phyloP scores from a whole-genome alignment of 148 eudicot species.

The Silene latifolia region DNA sequence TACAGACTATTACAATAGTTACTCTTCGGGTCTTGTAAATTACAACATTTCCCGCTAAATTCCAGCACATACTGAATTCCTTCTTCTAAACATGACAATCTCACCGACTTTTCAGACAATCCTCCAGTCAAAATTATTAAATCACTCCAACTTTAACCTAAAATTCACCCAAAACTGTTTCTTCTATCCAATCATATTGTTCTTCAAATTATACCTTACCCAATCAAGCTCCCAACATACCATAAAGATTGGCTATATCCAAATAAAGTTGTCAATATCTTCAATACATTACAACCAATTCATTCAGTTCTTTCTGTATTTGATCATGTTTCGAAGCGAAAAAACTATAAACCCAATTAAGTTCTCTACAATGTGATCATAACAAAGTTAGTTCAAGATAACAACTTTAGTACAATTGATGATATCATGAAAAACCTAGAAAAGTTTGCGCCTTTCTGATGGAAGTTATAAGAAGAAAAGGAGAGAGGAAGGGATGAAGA shows the following conservation, averaged over 20 bases:
- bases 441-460: slow-evolving; percentile 58
- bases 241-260: slow-evolving; percentile 83
- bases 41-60: no score
- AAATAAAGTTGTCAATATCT: slow-evolving; percentile 52
- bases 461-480: no score
- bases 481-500: no score
- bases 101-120: slow-evolving; percentile 6
- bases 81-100: not conserved
- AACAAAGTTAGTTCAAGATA: slow-evolving; percentile 48
- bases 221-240: slow-evolving; percentile 14
- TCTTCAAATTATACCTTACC: not conserved
- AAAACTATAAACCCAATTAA: slow-evolving; percentile 78
- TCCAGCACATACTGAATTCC: no score
- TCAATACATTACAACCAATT: slow-evolving; percentile 53
- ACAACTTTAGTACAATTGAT: slow-evolving; percentile 58
- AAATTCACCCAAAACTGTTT: not conserved
- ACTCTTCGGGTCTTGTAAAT: no score
- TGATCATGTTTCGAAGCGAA: slow-evolving; percentile 53
- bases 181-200: slow-evolving; percentile 2
- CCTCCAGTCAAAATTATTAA: not conserved
- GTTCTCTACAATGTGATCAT: slow-evolving; percentile 49
- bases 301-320: slow-evolving; percentile 41
- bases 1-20: no score
- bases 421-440: slow-evolving; percentile 45
- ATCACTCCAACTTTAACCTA: slow-evolving; percentile 13